phyloP scores from a whole-genome alignment of 257 asterid species.

The Solanum piurae region DNA sequence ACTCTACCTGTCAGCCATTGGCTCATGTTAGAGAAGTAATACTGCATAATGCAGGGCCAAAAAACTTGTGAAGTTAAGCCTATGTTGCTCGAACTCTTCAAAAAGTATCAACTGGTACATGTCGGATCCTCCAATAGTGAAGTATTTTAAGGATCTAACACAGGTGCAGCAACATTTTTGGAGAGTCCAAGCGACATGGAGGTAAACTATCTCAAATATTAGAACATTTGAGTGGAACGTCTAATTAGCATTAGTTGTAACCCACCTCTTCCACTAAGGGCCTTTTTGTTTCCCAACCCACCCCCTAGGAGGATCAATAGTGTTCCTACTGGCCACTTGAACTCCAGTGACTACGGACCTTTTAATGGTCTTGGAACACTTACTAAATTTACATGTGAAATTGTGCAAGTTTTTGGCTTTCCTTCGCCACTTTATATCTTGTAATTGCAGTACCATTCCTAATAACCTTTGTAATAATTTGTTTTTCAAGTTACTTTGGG shows the following conservation, averaged over 20 bases:
- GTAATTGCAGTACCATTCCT: background rate
- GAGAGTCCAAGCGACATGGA: background rate
- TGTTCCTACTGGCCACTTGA: background rate
- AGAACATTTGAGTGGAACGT: background rate
- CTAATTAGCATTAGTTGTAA: background rate
- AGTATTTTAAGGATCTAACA: background rate
- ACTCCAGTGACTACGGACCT: background rate
- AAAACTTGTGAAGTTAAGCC: background rate
- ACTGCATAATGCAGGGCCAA: background rate
- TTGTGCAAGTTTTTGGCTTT: background rate
- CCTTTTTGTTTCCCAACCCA: background rate
- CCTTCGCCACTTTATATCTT: background rate
- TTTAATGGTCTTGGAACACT: background rate
- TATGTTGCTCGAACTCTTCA: background rate
- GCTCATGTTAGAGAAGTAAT: background rate
- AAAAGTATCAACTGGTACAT: background rate
- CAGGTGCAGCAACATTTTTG: background rate
- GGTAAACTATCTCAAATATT: background rate
- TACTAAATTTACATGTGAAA: background rate
- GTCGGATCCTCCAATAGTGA: background rate
- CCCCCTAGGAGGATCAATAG: background rate
- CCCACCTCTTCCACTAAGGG: background rate
- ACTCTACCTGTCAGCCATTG: constrained; percentile 55
- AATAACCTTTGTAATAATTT: background rate
- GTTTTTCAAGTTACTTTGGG: background rate